These are phyloP conservation scores for Pythium volutum DNA, from an alignment of 352 stramenopile genomes.

Conservation along the genomic window DNA sequence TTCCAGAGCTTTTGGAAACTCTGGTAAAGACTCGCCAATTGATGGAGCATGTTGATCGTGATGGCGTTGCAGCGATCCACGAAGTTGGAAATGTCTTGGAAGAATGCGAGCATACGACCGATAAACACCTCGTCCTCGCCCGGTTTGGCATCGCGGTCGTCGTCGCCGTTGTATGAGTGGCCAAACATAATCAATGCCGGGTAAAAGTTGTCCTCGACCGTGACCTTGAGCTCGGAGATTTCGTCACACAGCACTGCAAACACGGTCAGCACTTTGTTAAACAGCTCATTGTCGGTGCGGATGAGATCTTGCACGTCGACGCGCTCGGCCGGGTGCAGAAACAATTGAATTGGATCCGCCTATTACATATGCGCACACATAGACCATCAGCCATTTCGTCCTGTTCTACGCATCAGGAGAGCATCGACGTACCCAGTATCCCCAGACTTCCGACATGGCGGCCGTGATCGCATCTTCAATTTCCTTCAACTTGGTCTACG, in stretches of 20 bases:
- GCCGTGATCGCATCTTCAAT: conserved; percentile 85
- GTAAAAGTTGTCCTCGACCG: conserved; percentile 89
- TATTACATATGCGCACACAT: conserved; percentile 16
- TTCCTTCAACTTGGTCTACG: conserved; percentile 81
- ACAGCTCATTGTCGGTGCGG: conserved; percentile 87
- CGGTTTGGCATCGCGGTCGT: conserved; percentile 56
- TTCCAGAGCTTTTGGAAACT: conserved; percentile 88
- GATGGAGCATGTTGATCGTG: conserved; percentile 89
- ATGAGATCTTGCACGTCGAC: conserved; percentile 88
- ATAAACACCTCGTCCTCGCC: conserved; percentile 84
- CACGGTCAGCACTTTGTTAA: conserved; percentile 88
- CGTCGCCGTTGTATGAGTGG: conserved; percentile 60
- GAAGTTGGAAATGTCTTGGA: conserved; percentile 90
- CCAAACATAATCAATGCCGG: conserved; percentile 89
- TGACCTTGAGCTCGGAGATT: conserved; percentile 88
- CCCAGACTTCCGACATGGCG: conserved; percentile 88
- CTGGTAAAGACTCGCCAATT: conserved; percentile 85
- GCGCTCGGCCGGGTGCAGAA: conserved; percentile 77
- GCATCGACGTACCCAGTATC: conserved; percentile 72
- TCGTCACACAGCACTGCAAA: conserved; percentile 90
- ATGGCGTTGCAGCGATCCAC: conserved; percentile 87
- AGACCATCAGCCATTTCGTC: neutral
- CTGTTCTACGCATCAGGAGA: neutral
- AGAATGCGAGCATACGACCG: conserved; percentile 85
- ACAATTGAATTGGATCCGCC: conserved; percentile 82